Conservation (phyloP, 495 filamentous ascomycete species). For the Talaromyces adpressus region DNA sequence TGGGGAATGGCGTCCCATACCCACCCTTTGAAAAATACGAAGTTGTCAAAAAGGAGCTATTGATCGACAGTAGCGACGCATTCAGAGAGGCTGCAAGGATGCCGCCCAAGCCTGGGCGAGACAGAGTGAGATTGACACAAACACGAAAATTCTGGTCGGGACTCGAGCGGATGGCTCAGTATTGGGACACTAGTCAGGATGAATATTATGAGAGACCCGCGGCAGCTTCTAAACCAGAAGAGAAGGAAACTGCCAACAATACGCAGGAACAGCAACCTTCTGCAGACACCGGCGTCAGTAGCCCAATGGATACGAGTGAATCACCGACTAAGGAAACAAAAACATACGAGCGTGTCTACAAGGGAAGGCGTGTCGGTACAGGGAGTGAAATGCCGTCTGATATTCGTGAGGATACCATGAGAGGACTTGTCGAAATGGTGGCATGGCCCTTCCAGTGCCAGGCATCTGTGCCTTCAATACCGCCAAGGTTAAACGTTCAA, state of each 20-base stretch:
- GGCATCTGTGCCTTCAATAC: constrained; percentile 51
- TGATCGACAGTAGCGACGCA: constrained; percentile 48
- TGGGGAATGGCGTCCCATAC: constrained; percentile 44
- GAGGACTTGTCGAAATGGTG: constrained; percentile 69
- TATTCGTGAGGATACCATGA: constrained; percentile 61
- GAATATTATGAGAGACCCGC: constrained; percentile 40
- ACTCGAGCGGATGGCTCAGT: constrained; percentile 51
- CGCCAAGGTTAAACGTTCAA: constrained; percentile 54
- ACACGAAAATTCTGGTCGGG: constrained; percentile 55
- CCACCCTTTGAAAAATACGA: constrained; percentile 44
- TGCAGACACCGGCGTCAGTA: neutral
- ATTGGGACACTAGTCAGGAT: constrained; percentile 58
- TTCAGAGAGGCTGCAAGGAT: constrained; percentile 45
- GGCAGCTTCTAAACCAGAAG: constrained; percentile 11
- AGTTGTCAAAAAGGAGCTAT: constrained; percentile 39
- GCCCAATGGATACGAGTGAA: constrained; percentile 1
- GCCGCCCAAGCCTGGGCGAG: constrained; percentile 30
- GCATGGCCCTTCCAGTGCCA: constrained; percentile 77
- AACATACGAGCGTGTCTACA: constrained; percentile 28
- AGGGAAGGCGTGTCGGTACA: constrained; percentile 50
- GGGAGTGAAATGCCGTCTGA: constrained; percentile 71
- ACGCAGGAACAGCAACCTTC: neutral
- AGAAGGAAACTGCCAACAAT: neutral
- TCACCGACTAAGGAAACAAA: constrained; percentile 5
- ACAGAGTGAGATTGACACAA: constrained; percentile 42